Percentiles rank a stretch among this genome's conserved stretches.
These are phyloP conservation scores for Trametes gibbosa DNA, from an alignment of 768 basidiomycete genomes.

Conservation along the genomic window DNA sequence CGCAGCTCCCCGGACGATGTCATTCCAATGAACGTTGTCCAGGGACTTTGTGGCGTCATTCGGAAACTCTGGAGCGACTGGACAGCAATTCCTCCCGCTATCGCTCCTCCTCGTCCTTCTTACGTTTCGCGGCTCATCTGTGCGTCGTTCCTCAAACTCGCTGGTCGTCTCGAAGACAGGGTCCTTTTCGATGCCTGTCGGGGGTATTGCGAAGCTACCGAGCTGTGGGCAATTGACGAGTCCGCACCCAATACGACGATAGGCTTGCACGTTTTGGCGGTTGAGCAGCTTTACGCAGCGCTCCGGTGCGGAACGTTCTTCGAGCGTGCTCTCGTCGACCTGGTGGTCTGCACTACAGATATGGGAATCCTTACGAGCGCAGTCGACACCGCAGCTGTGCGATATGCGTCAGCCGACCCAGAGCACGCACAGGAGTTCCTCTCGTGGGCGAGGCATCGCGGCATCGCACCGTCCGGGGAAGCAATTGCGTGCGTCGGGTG, in stretches of 20 bases:
- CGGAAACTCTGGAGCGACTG: conserved; percentile 35
- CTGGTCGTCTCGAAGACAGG: conserved; percentile 14
- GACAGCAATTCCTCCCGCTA: conserved; percentile 18
- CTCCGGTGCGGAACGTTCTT: conserved; percentile 11
- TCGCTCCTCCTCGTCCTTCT: not conserved
- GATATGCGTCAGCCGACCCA: conserved; percentile 1
- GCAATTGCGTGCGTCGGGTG: conserved; percentile 2
- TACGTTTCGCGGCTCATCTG: conserved; percentile 12
- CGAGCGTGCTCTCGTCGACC: conserved; percentile 13
- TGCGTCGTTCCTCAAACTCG: conserved; percentile 22
- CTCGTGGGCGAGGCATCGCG: conserved; percentile 7
- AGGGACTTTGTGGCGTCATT: conserved; percentile 13
- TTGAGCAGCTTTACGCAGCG: conserved; percentile 14
- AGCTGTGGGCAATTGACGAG: conserved; percentile 2
- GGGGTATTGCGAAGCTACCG: not conserved
- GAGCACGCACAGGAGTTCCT: conserved; percentile 15
- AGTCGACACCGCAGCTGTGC: conserved; percentile 1
- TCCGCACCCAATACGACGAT: not conserved
- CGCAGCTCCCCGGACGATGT: not conserved
- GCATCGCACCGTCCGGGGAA: not conserved
- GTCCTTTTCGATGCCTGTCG: conserved; percentile 9
- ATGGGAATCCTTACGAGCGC: not conserved
- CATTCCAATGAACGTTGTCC: not conserved
- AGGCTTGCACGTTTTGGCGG: conserved; percentile 4
- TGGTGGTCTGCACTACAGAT: conserved; percentile 10